A percentile compares a stretch with the other conserved stretches of the same genome.
These are phyloP conservation scores for Polymyxa betae DNA, from an alignment of 208 protist genomes.

Conservation along the genomic window DNA sequence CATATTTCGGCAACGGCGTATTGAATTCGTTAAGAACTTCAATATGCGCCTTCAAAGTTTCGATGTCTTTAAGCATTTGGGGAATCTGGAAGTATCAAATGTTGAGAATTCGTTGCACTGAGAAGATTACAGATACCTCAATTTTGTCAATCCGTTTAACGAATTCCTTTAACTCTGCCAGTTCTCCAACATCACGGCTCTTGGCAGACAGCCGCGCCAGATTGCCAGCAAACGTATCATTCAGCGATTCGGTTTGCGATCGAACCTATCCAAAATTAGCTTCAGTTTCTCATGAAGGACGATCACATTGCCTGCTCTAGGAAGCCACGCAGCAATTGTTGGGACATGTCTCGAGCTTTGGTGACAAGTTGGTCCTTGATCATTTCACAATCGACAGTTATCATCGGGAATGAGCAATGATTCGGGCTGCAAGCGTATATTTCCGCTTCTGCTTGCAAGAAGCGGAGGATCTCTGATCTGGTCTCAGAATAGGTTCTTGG, in stretches of 20 bases:
- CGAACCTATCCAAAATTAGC: not conserved
- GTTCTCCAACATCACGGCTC: not conserved
- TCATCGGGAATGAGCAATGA: not conserved
- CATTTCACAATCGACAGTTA: conserved; percentile 36
- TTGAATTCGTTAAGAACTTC: conserved; percentile 41
- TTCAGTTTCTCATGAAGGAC: not conserved
- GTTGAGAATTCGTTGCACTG: not conserved
- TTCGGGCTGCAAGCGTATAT: not conserved
- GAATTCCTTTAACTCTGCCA: conserved; percentile 47
- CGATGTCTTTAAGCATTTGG: conserved; percentile 42
- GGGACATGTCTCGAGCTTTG: conserved; percentile 30
- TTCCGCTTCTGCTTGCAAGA: not conserved
- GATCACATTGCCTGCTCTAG: not conserved
- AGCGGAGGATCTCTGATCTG: not conserved
- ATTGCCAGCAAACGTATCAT: conserved; percentile 10
- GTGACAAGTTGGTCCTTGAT: conserved; percentile 19
- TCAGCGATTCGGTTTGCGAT: not conserved
- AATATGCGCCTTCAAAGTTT: not conserved
- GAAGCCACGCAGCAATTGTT: not conserved
- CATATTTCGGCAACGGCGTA: conserved; percentile 6
- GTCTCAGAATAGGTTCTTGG: not conserved
- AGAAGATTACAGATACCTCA: not conserved
- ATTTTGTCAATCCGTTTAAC: conserved; percentile 49
- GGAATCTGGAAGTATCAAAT: not conserved
- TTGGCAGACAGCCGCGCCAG: not conserved